These are phyloP conservation scores for Fusarium sororula DNA, from an alignment of 2,329 filamentous ascomycete species.

Conservation along the genomic window DNA sequence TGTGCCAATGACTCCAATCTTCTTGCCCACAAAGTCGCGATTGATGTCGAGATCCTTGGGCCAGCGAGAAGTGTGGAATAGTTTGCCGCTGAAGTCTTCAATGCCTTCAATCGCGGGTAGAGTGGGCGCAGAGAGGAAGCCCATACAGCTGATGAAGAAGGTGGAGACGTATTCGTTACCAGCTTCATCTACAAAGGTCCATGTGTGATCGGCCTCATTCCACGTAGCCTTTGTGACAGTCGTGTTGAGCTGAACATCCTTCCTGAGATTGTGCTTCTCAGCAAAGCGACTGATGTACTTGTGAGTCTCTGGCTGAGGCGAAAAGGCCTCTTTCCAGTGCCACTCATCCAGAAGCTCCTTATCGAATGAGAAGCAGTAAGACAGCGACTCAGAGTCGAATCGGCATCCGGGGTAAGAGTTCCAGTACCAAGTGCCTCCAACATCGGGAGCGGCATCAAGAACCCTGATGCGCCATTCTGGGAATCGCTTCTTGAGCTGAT, in stretches of 20 bases:
- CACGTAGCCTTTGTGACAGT: slow-evolving; percentile 5
- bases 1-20: slow-evolving; percentile 23
- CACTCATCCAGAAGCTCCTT: slow-evolving; percentile 30
- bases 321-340: slow-evolving; percentile 51
- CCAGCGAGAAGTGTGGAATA: slow-evolving; percentile 29
- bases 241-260: slow-evolving; percentile 43
- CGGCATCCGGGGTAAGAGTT: slow-evolving; percentile 44
- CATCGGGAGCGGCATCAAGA: slow-evolving; percentile 30
- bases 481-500: slow-evolving; percentile 49
- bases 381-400: slow-evolving; percentile 52
- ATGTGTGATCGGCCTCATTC: background rate
- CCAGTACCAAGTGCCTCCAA: slow-evolving; percentile 42
- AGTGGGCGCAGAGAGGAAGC: slow-evolving; percentile 22
- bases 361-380: slow-evolving; percentile 47
- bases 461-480: slow-evolving; percentile 30
- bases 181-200: slow-evolving; percentile 9
- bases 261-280: slow-evolving; percentile 51
- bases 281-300: slow-evolving; percentile 55
- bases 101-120: slow-evolving; percentile 18
- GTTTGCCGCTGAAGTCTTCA: slow-evolving; percentile 13
- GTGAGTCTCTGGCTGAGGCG: slow-evolving; percentile 49
- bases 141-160: slow-evolving; percentile 28
- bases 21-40: slow-evolving; percentile 17
- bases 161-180: background rate
- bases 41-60: slow-evolving; percentile 4